Percentiles rank a stretch among this genome's conserved stretches.
Conservation (phyloP, 2,329 filamentous ascomycete species). For the Neofusicoccum umdonicola region DNA sequence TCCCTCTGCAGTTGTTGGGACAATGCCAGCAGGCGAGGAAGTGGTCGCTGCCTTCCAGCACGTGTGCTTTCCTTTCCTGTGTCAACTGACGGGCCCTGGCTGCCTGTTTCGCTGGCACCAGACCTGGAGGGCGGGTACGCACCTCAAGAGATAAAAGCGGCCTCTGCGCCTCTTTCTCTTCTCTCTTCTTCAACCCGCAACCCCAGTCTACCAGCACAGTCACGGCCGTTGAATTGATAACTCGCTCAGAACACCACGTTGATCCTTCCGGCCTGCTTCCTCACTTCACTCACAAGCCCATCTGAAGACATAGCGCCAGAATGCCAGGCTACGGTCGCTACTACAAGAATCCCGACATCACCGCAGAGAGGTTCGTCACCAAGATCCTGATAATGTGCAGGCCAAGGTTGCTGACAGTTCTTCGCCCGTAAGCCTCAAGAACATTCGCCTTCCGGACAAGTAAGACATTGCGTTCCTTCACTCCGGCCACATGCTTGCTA, state of each 20-base stretch:
- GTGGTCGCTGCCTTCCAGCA: too few relatives aligned
- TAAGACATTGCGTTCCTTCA: not conserved
- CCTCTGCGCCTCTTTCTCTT: not conserved
- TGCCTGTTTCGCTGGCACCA: not conserved
- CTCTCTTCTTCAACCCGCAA: not conserved
- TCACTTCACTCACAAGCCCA: too few relatives aligned
- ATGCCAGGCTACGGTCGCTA: not conserved
- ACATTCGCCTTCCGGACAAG: conserved; percentile 12
- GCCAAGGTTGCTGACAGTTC: not conserved
- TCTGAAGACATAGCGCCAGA: not conserved
- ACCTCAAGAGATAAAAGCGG: not conserved
- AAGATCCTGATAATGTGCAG: too few relatives aligned
- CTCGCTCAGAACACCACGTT: not conserved
- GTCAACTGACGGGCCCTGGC: not conserved
- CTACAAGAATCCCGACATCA: not conserved
- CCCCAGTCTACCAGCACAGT: not conserved
- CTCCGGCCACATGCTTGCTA: not conserved
- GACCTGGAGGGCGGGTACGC: not conserved
- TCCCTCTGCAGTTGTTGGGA: too few relatives aligned
- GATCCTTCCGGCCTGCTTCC: not conserved
- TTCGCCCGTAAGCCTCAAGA: not conserved
- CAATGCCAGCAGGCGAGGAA: too few relatives aligned
- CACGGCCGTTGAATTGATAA: too few relatives aligned
- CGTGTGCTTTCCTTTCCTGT: not conserved
- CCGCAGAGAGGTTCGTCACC: not conserved